Conservation (phyloP, 345 rosid genomes). For the Microthlaspi erraticum region DNA sequence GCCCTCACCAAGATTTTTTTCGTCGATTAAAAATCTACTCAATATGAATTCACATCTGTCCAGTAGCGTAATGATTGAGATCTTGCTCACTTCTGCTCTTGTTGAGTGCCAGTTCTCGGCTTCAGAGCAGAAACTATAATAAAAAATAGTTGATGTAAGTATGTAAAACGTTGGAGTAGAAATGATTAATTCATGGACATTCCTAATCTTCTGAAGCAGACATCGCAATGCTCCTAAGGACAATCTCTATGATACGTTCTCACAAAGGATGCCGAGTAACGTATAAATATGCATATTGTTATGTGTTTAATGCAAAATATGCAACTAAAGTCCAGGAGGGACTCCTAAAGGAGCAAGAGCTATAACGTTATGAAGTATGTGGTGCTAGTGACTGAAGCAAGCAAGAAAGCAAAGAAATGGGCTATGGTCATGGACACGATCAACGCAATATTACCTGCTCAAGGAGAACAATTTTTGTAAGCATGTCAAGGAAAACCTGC, state of each 20-base stretch:
- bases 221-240: background rate
- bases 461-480: constrained; percentile 77
- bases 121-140: constrained; percentile 58
- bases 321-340: background rate
- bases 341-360: background rate
- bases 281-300: constrained; percentile 1
- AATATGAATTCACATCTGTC: constrained; percentile 78
- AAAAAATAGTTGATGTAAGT: constrained; percentile 15
- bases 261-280: background rate
- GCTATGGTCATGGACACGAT: constrained; percentile 26
- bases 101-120: constrained; percentile 59
- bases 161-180: constrained; percentile 28
- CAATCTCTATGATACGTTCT: constrained; percentile 3
- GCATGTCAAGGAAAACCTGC: constrained; percentile 91
- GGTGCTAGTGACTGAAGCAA: constrained; percentile 20
- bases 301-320: constrained; percentile 13
- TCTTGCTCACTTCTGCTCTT: constrained; percentile 78
- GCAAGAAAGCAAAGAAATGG: constrained; percentile 8
- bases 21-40: constrained; percentile 72
- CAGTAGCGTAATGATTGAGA: constrained; percentile 64
- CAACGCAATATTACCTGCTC: constrained; percentile 63
- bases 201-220: constrained; percentile 7
- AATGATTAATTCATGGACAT: constrained; percentile 15
- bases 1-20: constrained; percentile 65
- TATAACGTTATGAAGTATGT: constrained; percentile 22